A percentile compares a stretch with the other conserved stretches of the same genome.
Evolutionary conservation across 108 stramenopile species (phyloP).

Genomic region (Discostella pseudostelligera): DNA sequence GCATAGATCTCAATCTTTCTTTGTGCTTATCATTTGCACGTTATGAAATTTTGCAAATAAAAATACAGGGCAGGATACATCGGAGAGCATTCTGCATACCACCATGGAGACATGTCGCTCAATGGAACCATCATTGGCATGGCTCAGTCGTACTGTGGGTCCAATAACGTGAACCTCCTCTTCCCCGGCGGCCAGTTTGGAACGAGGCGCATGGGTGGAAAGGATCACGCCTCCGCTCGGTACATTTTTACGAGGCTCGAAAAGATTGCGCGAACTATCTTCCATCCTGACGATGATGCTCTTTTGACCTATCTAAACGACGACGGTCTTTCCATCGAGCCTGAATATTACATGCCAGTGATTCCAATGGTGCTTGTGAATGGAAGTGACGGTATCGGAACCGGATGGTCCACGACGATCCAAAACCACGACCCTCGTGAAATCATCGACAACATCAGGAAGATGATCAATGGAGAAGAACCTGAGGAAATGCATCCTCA

Average conservation of each 20-base stretch:
- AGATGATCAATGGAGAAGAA: conserved; percentile 76
- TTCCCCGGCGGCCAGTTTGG: conserved; percentile 98
- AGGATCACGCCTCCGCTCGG: conserved; percentile 95
- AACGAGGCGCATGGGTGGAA: conserved; percentile 94
- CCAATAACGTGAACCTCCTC: conserved; percentile 97
- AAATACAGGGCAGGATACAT: conserved; percentile 88
- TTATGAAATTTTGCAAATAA: no score
- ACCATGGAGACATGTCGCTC: conserved; percentile 97
- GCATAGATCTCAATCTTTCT: no score
- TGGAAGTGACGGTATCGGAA: conserved; percentile 96
- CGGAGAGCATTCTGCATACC: conserved; percentile 97
- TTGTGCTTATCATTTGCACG: no score
- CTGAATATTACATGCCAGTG: conserved; percentile 93
- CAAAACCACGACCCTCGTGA: conserved; percentile 86
- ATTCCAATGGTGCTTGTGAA: conserved; percentile 89
- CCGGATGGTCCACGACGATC: conserved; percentile 90
- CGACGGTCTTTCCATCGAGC: conserved; percentile 97
- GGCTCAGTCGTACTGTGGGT: conserved; percentile 96
- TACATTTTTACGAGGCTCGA: conserved; percentile 99
- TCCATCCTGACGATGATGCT: conserved; percentile 98
- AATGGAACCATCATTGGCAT: conserved; percentile 94
- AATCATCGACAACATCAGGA: conserved; percentile 87
- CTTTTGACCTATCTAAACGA: conserved; percentile 93
- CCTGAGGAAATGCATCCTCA: conserved; percentile 68
- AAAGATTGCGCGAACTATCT: conserved; percentile 90